Base-by-base conservation (phyloP, 306 rosid species). In the Begonia peltatifolia region DNA sequence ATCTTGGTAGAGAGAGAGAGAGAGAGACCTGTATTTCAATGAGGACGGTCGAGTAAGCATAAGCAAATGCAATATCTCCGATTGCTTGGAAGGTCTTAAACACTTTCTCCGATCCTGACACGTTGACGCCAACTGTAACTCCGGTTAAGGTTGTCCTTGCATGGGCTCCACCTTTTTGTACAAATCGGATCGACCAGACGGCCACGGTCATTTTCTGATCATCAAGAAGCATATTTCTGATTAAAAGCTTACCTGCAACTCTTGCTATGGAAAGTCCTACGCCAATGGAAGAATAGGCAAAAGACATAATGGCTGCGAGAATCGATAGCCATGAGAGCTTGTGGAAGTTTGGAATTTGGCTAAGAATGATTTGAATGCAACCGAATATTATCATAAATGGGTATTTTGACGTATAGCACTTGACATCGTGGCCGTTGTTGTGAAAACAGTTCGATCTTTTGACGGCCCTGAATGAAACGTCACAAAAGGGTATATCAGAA, bases 31-130 rank as follows among this genome's bases (percentile, higher is more conserved):
- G 99, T 14, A 92, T 92, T 73, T 92, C 99, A 10, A 86, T 71
- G 48, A 92, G 99, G 2, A 92, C 99, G n/a, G 81, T 92, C 9
- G 99, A 80, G 62, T 71, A 92, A 18, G 94, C 88, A 54, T 92
- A 92, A 56, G 99, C 99, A 6, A 92, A 92, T 4, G 96, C 99
- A 64, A 92, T 83, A 69, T 86, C 94, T 49, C 99, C 99, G 25
- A 86, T 77, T 48, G 99, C 94, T 75, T 79, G 96, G 66, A 92
- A 86, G 10, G 81, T 74, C 59, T 71, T 79, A 80, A 95, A 92
- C 3, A 86, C 70, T 48, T 86, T 92, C 59, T 81, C 94, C 0
- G 81, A 25, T 48, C 79, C 95, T 0, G 94, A 55, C 53, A 86
- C 93, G 58, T 92, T 96, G 13, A 83, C 77, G 7, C 95, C 95